These are phyloP conservation scores for Trichodelitschia bisporula DNA, from an alignment of 495 filamentous ascomycete genomes.

Conservation along the genomic window DNA sequence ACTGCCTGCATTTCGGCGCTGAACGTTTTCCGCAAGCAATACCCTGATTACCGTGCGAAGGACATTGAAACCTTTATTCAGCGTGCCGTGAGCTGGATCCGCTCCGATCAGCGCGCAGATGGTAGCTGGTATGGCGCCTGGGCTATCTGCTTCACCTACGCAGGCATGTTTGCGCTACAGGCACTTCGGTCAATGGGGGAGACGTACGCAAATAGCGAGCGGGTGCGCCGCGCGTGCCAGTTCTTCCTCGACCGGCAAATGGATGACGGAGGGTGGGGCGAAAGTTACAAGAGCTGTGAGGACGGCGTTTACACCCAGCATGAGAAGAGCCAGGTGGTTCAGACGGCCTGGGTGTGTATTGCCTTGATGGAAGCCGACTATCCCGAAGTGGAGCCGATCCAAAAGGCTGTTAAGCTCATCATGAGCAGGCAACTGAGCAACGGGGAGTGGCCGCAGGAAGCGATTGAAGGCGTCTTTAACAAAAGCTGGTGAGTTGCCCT, in stretches of 20 bases:
- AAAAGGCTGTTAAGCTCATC: conserved; percentile 52
- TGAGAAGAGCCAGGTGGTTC: conserved; percentile 54
- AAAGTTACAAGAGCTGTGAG: conserved; percentile 64
- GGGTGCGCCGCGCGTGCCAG: conserved; percentile 50
- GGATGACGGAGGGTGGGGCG: conserved; percentile 87
- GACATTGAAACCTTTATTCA: conserved; percentile 52
- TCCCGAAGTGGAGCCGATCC: conserved; percentile 47
- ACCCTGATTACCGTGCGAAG: conserved; percentile 49
- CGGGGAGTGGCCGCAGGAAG: conserved; percentile 88
- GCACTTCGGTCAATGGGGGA: conserved; percentile 62
- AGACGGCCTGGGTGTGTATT: conserved; percentile 80
- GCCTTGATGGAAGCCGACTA: conserved; percentile 66
- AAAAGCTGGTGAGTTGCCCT: conserved; percentile 52
- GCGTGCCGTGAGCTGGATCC: conserved; percentile 57
- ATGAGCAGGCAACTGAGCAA: conserved; percentile 66
- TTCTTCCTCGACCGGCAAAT: conserved; percentile 68
- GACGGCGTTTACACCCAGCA: conserved; percentile 36
- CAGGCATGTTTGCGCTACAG: conserved; percentile 83
- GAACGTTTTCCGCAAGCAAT: conserved; percentile 53
- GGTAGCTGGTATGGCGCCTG: conserved; percentile 92
- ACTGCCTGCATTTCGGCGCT: conserved; percentile 85
- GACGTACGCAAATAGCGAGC: conserved; percentile 44
- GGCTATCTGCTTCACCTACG: conserved; percentile 97
- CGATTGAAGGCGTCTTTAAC: conserved; percentile 95
- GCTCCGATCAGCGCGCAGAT: conserved; percentile 49